Evolutionary conservation across 2,329 filamentous ascomycete genomes (phyloP).

Genomic region (Pseudogymnoascus sp.): DNA sequence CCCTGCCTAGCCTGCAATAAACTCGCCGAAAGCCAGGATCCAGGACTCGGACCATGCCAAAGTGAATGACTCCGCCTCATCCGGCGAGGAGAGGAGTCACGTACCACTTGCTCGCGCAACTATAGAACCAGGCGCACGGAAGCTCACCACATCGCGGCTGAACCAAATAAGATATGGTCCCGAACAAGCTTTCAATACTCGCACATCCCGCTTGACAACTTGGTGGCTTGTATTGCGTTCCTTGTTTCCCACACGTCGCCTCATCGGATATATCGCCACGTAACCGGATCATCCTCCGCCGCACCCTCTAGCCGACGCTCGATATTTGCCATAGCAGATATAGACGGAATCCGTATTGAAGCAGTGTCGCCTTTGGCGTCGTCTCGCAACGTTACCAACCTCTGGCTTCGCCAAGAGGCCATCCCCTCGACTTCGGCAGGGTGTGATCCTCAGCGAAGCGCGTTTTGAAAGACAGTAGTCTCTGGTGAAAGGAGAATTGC

Average conservation of each 20-base stretch:
- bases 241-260: neutral
- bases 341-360: neutral
- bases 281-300: neutral
- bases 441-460: neutral
- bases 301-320: neutral
- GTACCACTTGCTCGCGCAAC: neutral
- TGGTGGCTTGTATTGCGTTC: neutral
- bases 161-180: conserved; percentile 4
- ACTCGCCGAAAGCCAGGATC: neutral
- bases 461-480: too few relatives aligned
- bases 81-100: conserved; percentile 4
- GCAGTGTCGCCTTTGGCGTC: neutral
- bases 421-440: neutral
- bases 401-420: neutral
- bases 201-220: neutral
- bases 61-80: conserved; percentile 5
- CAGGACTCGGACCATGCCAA: conserved; percentile 2
- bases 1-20: neutral
- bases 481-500: neutral
- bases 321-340: neutral
- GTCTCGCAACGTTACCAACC: neutral
- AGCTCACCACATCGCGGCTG: neutral
- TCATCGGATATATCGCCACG: neutral
- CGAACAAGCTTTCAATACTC: conserved; percentile 1
- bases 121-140: neutral